Conservation (phyloP, 495 filamentous ascomycete species). For the Ascobolus immersus region DNA sequence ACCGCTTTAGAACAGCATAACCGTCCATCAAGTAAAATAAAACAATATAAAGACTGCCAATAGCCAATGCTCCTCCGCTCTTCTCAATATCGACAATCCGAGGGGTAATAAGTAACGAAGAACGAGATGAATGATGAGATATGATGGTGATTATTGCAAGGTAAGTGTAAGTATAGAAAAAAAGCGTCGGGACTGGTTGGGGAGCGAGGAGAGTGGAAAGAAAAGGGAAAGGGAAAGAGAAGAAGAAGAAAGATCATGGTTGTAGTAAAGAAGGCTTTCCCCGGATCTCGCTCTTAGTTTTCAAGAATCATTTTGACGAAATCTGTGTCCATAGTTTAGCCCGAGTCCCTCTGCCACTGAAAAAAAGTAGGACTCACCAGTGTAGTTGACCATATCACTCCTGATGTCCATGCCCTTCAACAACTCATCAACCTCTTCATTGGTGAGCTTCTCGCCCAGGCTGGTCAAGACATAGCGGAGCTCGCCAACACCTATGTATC, state of each 20-base stretch:
- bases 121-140: too few species aligned
- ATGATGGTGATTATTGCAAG: too few species aligned
- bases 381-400: conserved; percentile 90
- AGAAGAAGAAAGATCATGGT: background rate
- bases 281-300: conserved; percentile 33
- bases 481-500: conserved; percentile 90
- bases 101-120: too few species aligned
- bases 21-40: too few species aligned
- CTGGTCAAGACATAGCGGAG: conserved; percentile 90
- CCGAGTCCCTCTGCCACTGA: background rate
- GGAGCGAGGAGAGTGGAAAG: background rate
- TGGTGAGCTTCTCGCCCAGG: conserved; percentile 93
- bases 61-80: too few species aligned
- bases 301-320: conserved; percentile 84
- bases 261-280: background rate
- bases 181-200: too few species aligned
- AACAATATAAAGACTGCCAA: too few species aligned
- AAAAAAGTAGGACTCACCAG: conserved; percentile 28
- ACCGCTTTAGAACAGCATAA: too few species aligned
- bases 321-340: conserved; percentile 24
- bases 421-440: conserved; percentile 93
- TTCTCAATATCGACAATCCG: too few species aligned
- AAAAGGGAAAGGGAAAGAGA: background rate
- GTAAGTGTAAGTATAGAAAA: too few species aligned
- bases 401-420: conserved; percentile 89